A percentile compares a stretch with the other conserved stretches of the same genome.
Conservation (phyloP, 2,329 filamentous ascomycete species). For the Colletotrichum destructivum region DNA sequence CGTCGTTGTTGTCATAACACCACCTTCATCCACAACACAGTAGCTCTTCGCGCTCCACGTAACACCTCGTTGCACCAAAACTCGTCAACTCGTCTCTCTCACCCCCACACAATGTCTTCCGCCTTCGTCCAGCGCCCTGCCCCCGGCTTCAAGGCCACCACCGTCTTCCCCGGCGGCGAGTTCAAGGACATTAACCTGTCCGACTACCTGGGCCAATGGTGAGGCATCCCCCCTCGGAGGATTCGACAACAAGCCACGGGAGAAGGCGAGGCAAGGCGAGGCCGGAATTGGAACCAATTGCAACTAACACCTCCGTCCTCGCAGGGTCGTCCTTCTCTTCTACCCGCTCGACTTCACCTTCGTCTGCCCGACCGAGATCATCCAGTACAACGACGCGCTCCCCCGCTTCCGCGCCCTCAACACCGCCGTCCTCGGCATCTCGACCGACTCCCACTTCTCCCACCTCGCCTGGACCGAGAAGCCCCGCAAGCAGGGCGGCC, state of each 20-base stretch:
- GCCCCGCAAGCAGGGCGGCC: constrained; percentile 72
- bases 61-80: background rate
- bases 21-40: background rate
- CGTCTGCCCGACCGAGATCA: constrained; percentile 77
- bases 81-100: too few species aligned
- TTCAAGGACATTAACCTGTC: constrained; percentile 63
- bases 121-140: constrained; percentile 65
- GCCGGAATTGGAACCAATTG: too few species aligned
- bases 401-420: constrained; percentile 72
- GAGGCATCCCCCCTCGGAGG: constrained; percentile 1
- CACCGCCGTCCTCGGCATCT: constrained; percentile 72
- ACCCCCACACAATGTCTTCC: constrained; percentile 54
- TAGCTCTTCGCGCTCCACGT: background rate
- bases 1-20: constrained; percentile 1
- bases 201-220: constrained; percentile 65
- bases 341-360: constrained; percentile 80
- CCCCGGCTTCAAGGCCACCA: constrained; percentile 64
- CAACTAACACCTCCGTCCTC: constrained; percentile 10
- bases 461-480: constrained; percentile 72
- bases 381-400: constrained; percentile 75
- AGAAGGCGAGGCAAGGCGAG: background rate
- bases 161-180: constrained; percentile 64
- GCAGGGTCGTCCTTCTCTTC: constrained; percentile 75
- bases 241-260: background rate
- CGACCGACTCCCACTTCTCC: constrained; percentile 73